Evolutionary conservation across 805 yeast species (phyloP), one percentile per base, ranked within the genome.

Genomic region (Ascoidea rubescens): DNA sequence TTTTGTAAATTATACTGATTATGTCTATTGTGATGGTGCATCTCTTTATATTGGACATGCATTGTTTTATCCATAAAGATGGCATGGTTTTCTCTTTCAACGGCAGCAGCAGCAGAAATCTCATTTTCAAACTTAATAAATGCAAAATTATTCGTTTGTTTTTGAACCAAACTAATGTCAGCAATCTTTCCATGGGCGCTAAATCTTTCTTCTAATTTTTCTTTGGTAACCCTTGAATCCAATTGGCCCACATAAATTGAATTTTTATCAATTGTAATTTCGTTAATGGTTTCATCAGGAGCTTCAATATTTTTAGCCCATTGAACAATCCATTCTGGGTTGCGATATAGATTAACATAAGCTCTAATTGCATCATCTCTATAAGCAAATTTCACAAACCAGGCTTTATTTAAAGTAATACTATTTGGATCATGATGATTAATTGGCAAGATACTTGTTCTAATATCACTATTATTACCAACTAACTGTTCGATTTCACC

Each of bases 341-440:
- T 75, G 12, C 74, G 71, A 57, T 83, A 75, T 55, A 84, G 69
- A 58, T 74, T 77, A 2, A 93, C 89, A 69, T 78, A 87, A 0
- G 95, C 95, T 60, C 85, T 74, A 48, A 87, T 85, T 10, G 96
- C 96, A 64, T 88, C 96, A 63, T 86, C 95, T 48, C 96, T 77
- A 63, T 76, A 87, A 1, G 80, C 84, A 68, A 80, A 87, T 61
- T 84, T 84, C 56, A 81, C 77, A 62, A 82, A 87, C 95, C 95
- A 88, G 31, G 74, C 71, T 50, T 65, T 68, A 50, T 62, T 57
- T 49, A 60, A 42, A 43, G 47, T 58, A 67, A 60, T 55, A 62
- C 53, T 57, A 66, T 53, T 60, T 57, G 65, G 58, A 8, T 55
- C 47, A 6, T 62, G 58, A 21, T 53, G 57, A 32, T 55, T 53